A percentile compares a stretch with the other conserved stretches of the same genome.
Evolutionary conservation across 768 basidiomycete genomes (phyloP).

Genomic region (Lactarius vividus): DNA sequence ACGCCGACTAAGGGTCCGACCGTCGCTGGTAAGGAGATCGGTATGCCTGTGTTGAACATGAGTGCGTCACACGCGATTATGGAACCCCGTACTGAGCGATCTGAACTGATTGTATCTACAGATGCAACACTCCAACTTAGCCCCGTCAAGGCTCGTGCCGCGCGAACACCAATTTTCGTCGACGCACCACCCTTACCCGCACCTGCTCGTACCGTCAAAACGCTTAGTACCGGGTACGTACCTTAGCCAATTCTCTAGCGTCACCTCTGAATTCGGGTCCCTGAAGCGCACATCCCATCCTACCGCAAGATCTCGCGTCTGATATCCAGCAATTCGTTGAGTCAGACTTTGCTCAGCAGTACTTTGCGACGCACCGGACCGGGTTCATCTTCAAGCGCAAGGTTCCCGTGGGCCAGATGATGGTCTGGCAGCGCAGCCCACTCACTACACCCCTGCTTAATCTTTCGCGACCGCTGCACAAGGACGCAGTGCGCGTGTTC

Average conservation of each 20-base stretch:
- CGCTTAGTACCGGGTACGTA: constrained; percentile 65
- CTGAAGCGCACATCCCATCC: constrained; percentile 65
- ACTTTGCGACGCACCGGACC: constrained; percentile 87
- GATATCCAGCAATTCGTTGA: constrained; percentile 88
- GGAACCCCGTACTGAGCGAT: background rate
- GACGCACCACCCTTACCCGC: constrained; percentile 29
- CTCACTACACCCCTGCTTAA: constrained; percentile 73
- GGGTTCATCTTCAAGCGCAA: constrained; percentile 83
- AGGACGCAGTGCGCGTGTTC: constrained; percentile 82
- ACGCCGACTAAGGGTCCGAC: constrained; percentile 22
- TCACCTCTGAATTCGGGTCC: background rate
- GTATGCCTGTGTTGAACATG: constrained; percentile 68
- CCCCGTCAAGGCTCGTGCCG: constrained; percentile 64
- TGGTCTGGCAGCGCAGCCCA: constrained; percentile 83
- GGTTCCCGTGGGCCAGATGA: constrained; percentile 81
- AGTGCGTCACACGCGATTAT: constrained; percentile 42
- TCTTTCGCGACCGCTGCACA: constrained; percentile 60
- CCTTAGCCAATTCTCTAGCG: constrained; percentile 3
- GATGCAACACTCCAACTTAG: constrained; percentile 74
- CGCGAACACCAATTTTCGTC: constrained; percentile 62
- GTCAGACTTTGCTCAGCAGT: constrained; percentile 80
- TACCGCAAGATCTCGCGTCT: constrained; percentile 76
- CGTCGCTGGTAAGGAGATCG: constrained; percentile 58
- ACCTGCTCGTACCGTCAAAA: constrained; percentile 35
- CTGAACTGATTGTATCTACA: constrained; percentile 21